Evolutionary conservation across 306 rosid genomes (phyloP), one percentile per base, ranked within the genome.

Genomic region (Rosa chinensis): DNA sequence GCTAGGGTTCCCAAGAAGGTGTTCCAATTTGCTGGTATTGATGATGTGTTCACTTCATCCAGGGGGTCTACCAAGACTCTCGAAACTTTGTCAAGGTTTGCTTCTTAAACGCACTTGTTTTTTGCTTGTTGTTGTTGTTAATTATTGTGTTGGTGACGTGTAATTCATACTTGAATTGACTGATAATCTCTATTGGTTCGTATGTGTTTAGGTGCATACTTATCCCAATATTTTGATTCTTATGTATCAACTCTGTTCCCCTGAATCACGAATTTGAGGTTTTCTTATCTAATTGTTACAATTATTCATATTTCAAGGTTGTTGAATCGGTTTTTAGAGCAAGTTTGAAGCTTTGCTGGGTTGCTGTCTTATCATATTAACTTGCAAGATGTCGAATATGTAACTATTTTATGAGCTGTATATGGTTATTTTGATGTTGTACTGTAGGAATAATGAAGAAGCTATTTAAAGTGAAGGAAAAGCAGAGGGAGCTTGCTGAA

Each of bases 31-130:
- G 91, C 93, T n/a, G 93, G 93, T 0, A 89, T 89, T 40, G 91
- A 89, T 7, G 93, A 89, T 71, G 93, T 89, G 1, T 92, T 89
- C 47, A 92, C 94, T 1, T 92, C 94, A 0, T 92, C 97, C 5
- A 86, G 93, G 70, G 94, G 97, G 0, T 92, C 94, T 3, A 92
- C 97, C 25, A 92, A 88, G 82, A 92, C 97, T 0, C 97, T 90
- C 93, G 97, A 10, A 92, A 92, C 77, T 92, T 90, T n/a, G 94
- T 92, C 14, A 92, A 92, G 97, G 97, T 89, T 83, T 78, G 63
- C 3, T 0, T 37, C 68, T 62, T 5, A 25, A 62, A 28, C 67
- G 0, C 18, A 10, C 39, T 32, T 2, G 3, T 32, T 32, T 28
- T 8, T 0, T n/a, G 28, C 0, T 25, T 25, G 28, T 6, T 21